phyloP scores from a whole-genome alignment of 768 basidiomycete genomes.

The Boletus vermiculosoides region DNA sequence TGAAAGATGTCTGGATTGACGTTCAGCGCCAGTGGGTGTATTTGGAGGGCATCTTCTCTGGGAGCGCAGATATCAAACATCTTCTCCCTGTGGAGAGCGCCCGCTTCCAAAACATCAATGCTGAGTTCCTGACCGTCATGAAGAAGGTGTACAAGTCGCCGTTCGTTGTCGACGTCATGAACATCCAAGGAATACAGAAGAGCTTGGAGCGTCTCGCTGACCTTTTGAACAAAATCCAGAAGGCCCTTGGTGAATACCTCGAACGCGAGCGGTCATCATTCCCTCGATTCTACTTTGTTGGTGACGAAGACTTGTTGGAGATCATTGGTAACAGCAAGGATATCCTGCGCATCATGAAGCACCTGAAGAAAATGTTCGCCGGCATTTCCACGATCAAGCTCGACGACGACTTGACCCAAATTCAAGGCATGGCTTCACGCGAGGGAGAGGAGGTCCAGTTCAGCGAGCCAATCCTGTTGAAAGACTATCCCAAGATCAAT shows the following conservation, averaged over 20 bases:
- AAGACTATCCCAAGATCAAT: conserved; percentile 96
- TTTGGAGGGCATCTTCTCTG: conserved; percentile 98
- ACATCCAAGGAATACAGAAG: conserved; percentile 95
- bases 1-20: conserved; percentile 95
- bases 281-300: conserved; percentile 99
- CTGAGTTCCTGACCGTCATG: conserved; percentile 97
- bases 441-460: conserved; percentile 95
- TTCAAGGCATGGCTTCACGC: conserved; percentile 90
- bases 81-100: conserved; percentile 94
- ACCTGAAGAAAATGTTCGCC: conserved; percentile 99
- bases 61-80: conserved; percentile 99
- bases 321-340: conserved; percentile 99
- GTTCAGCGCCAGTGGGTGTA: conserved; percentile 99
- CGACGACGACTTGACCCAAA: conserved; percentile 84
- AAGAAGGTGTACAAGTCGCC: conserved; percentile 99
- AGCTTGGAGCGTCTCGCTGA: conserved; percentile 95
- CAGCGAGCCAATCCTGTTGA: conserved; percentile 76
- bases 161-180: conserved; percentile 94
- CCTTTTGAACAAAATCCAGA: conserved; percentile 96
- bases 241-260: conserved; percentile 97
- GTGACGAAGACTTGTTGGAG: conserved; percentile 96
- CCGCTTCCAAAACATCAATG: conserved; percentile 98
- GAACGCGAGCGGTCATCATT: conserved; percentile 97
- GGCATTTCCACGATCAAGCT: conserved; percentile 88
- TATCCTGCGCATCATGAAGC: conserved; percentile 96